Evolutionary conservation across 1,284 basidiomycete genomes (phyloP).

Genomic region (Ganoderma leucocontextum): DNA sequence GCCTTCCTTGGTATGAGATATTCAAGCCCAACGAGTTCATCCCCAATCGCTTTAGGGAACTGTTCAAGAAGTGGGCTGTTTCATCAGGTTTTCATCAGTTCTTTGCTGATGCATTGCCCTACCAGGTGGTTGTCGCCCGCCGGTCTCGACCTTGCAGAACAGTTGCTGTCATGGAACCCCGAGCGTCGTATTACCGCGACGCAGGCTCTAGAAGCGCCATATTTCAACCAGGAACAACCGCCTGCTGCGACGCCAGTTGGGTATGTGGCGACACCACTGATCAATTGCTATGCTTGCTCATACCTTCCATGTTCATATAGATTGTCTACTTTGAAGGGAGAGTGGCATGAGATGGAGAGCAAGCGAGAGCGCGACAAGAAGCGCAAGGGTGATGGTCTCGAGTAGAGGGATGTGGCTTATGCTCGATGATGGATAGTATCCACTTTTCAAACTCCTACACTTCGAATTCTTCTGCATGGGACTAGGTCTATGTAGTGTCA

Average conservation of each 20-base stretch:
- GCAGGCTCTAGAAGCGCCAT: slow-evolving; percentile 83
- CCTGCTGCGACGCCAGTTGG: slow-evolving; percentile 77
- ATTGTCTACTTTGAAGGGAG: slow-evolving; percentile 81
- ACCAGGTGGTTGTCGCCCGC: slow-evolving; percentile 83
- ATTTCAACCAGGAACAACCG: slow-evolving; percentile 87
- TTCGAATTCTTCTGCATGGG: slow-evolving; percentile 13
- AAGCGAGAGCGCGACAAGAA: slow-evolving; percentile 87
- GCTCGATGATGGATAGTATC: neutral
- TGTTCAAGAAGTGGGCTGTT: slow-evolving; percentile 77
- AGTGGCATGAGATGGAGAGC: slow-evolving; percentile 95
- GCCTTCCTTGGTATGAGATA: slow-evolving; percentile 98
- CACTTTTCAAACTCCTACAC: neutral
- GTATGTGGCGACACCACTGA: slow-evolving; percentile 57
- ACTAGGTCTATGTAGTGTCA: slow-evolving; percentile 24
- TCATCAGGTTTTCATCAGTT: neutral
- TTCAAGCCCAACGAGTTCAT: slow-evolving; percentile 85
- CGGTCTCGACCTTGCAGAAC: slow-evolving; percentile 86
- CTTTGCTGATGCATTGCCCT: slow-evolving; percentile 13
- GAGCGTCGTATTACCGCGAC: slow-evolving; percentile 77
- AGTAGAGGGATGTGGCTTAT: slow-evolving; percentile 26
- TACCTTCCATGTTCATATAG: slow-evolving; percentile 49
- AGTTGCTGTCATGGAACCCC: slow-evolving; percentile 88
- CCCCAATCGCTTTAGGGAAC: slow-evolving; percentile 77
- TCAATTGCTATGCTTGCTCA: neutral
- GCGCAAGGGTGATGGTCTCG: slow-evolving; percentile 59